These are phyloP conservation scores for Cladophialophora psammophila DNA, from an alignment of 2,329 filamentous ascomycete species.

Conservation along the genomic window DNA sequence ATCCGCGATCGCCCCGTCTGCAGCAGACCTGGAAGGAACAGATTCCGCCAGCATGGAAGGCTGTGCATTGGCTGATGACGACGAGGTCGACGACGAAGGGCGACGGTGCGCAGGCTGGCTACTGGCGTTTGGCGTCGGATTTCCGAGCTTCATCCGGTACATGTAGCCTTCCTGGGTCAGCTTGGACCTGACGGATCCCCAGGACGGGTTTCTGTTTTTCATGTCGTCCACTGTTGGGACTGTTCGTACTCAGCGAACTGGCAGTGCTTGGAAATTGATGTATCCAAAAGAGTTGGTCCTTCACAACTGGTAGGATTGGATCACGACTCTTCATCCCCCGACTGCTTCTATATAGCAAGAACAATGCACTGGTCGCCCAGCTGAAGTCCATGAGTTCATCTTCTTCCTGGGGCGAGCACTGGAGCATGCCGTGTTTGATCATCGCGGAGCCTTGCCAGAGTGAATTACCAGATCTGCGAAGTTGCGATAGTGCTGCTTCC, in stretches of 20 bases:
- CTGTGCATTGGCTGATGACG: conserved; percentile 9
- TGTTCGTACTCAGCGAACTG: not conserved
- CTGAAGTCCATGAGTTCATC: conserved; percentile 6
- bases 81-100: conserved; percentile 5
- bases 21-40: not conserved
- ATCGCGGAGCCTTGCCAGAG: conserved; percentile 1
- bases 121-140: conserved; percentile 2
- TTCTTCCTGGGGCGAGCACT: not conserved
- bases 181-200: conserved; percentile 20
- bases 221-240: not conserved
- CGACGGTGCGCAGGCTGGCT: conserved; percentile 6
- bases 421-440: not conserved
- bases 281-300: not conserved
- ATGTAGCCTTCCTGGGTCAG: conserved; percentile 19
- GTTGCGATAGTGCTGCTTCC: conserved; percentile 1
- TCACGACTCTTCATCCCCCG: not conserved
- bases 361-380: not conserved
- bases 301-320: not conserved
- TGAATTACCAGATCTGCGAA: conserved; percentile 5
- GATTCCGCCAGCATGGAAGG: not conserved
- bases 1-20: not conserved
- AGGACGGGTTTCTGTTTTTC: conserved; percentile 15
- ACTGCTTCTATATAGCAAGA: conserved; percentile 7
- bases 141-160: conserved; percentile 23
- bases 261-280: not conserved